These are phyloP conservation scores for Aspergillus sp. DNA, from an alignment of 2,329 filamentous ascomycete genomes.

Conservation along the genomic window DNA sequence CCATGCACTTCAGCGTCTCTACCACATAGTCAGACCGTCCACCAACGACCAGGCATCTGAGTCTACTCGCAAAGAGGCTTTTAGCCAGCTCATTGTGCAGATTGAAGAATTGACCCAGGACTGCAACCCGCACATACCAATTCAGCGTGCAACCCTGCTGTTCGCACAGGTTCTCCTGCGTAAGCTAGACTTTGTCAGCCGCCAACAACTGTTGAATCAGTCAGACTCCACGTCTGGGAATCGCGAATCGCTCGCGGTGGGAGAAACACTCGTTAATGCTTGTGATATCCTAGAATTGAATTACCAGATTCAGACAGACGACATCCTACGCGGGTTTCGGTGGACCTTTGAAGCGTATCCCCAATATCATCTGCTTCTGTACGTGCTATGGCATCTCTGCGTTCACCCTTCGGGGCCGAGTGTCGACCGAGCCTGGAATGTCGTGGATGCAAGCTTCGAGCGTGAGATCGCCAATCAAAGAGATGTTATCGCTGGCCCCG, in stretches of 20 bases:
- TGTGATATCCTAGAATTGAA: slow-evolving; percentile 23
- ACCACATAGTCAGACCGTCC: slow-evolving; percentile 17
- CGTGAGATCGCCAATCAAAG: neutral
- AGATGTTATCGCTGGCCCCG: neutral
- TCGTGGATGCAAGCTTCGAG: slow-evolving; percentile 6
- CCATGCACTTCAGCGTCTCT: slow-evolving; percentile 38
- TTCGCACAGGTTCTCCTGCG: slow-evolving; percentile 19
- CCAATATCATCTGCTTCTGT: slow-evolving; percentile 34
- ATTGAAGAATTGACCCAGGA: slow-evolving; percentile 41
- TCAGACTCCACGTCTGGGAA: neutral
- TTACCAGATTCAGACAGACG: slow-evolving; percentile 22
- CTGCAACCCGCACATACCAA: slow-evolving; percentile 45
- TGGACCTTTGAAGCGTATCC: slow-evolving; percentile 31
- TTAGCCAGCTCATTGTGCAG: slow-evolving; percentile 35
- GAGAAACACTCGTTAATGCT: slow-evolving; percentile 26
- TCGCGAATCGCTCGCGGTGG: slow-evolving; percentile 4
- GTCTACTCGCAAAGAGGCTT: slow-evolving; percentile 22
- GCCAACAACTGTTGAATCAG: slow-evolving; percentile 16
- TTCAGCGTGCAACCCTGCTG: slow-evolving; percentile 19
- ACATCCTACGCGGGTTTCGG: slow-evolving; percentile 26
- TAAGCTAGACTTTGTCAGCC: slow-evolving; percentile 26
- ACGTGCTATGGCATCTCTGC: slow-evolving; percentile 34
- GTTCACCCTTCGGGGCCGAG: slow-evolving; percentile 20
- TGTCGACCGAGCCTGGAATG: slow-evolving; percentile 21
- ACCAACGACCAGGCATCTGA: neutral